phyloP scores from a whole-genome alignment of 179 eudicot genomes.

The Vitellaria paradoxa region DNA sequence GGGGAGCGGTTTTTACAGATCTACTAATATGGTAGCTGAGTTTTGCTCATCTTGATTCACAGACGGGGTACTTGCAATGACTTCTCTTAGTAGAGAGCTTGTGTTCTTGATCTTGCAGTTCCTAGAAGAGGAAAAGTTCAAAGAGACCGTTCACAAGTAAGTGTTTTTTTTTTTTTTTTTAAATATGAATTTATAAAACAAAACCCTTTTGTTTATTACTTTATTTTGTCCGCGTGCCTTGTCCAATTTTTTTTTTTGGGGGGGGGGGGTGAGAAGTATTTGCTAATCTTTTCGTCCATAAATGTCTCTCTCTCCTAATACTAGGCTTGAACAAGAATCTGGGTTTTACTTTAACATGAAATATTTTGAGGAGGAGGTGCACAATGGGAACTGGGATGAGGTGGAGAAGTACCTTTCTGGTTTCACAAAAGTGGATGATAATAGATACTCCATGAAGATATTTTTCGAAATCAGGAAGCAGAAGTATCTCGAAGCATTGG shows the following conservation, averaged over 20 bases:
- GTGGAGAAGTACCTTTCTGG: constrained; percentile 92
- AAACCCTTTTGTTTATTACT: too few species aligned
- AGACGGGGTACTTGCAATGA: constrained; percentile 48
- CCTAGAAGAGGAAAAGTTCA: constrained; percentile 94
- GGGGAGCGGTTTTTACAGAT: constrained; percentile 43
- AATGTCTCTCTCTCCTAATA: constrained; percentile 3
- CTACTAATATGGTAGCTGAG: constrained; percentile 38
- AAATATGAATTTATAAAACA: background rate
- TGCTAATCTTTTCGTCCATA: background rate
- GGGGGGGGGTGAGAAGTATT: constrained; percentile 6
- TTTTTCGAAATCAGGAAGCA: constrained; percentile 95
- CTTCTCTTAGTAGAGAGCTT: constrained; percentile 96
- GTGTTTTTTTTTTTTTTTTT: constrained; percentile 20
- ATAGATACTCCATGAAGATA: constrained; percentile 97
- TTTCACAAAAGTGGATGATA: constrained; percentile 93
- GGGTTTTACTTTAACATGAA: constrained; percentile 98
- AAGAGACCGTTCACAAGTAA: constrained; percentile 97
- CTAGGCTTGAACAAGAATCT: constrained; percentile 92
- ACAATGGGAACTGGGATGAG: constrained; percentile 94
- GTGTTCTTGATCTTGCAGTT: constrained; percentile 95
- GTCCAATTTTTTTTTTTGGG: background rate
- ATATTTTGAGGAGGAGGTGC: constrained; percentile 93
- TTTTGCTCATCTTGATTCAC: constrained; percentile 30
- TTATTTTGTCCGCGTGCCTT: background rate
- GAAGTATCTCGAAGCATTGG: constrained; percentile 94